These are phyloP conservation scores for Helichrysum umbraculigerum DNA, from an alignment of 129 eudicot genomes.

Conservation along the genomic window DNA sequence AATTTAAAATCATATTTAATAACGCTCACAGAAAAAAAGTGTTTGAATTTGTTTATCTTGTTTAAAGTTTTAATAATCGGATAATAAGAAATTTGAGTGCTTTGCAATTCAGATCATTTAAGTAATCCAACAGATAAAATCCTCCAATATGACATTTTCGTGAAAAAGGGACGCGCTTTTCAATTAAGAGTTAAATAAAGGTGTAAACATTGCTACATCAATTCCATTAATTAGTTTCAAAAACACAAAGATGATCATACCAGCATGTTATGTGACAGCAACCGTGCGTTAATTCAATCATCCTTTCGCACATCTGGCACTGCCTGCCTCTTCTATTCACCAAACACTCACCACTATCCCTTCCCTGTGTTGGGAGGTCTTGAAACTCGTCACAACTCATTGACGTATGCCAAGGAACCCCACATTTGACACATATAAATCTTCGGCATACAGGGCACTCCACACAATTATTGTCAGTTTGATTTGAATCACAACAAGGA, in stretches of 20 bases:
- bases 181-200: neutral
- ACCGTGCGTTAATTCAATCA: conserved; percentile 69
- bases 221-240: neutral
- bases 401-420: conserved; percentile 80
- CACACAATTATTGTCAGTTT: conserved; percentile 46
- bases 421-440: conserved; percentile 74
- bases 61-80: neutral
- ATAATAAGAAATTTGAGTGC: neutral
- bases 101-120: neutral
- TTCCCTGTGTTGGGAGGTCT: conserved; percentile 49
- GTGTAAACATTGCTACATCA: neutral
- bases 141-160: neutral
- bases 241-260: conserved; percentile 44
- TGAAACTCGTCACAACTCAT: conserved; percentile 84
- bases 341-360: conserved; percentile 44
- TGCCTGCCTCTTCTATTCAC: conserved; percentile 61
- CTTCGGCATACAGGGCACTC: conserved; percentile 79
- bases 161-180: neutral
- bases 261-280: conserved; percentile 82
- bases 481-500: conserved; percentile 51
- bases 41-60: neutral
- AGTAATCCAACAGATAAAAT: no score
- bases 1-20: no score
- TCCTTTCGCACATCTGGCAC: conserved; percentile 69
- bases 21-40: neutral